Evolutionary conservation across 306 rosid species (phyloP), one percentile per base, ranked within the genome.

Genomic region (Neltuma alba): DNA sequence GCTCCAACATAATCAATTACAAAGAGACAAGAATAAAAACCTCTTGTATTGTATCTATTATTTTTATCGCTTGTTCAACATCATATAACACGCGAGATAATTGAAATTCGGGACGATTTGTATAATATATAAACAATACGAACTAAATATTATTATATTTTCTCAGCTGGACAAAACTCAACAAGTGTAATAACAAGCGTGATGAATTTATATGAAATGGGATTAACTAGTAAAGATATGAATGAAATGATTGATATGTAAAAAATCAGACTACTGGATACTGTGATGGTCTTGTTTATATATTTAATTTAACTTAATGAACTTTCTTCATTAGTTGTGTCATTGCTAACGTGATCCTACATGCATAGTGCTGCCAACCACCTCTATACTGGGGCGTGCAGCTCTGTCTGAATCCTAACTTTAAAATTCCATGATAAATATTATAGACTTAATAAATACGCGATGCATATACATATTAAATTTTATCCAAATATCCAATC

Each of bases 301-400:
- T 41, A 42, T 47, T 69, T 52, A 50, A 68, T 20, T 21, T 23
- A 40, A 41, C 38, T 70, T 25, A 62, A 48, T 23, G 63, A 74
- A 55, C 42, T 36, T 58, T 25, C 6, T 58, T 58, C 64, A 27
- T 58, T 48, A 13, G 18, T 41, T 38, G 63, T 34, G 69, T 80
- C 77, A 66, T 61, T 85, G 76, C 83, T 18, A 52, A 74, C 76
- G 81, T 72, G 76, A 71, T 41, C 34, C 41, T 20, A 34, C 52
- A 66, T 15, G 15, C 36, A 21, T 27, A 54, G 34, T 34, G 34
- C 75, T 52, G 65, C 78, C 85, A 71, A 71, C 72, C 14, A 28
- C 65, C 77, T 27, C 61, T 60, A 25, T 3, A 23, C 21, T 23
- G 10, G 10, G 14, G 21, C 45, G 12, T 52, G 64, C 48, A 66